Conservation (phyloP, 495 filamentous ascomycete genomes). For the Xylaria scruposa region DNA sequence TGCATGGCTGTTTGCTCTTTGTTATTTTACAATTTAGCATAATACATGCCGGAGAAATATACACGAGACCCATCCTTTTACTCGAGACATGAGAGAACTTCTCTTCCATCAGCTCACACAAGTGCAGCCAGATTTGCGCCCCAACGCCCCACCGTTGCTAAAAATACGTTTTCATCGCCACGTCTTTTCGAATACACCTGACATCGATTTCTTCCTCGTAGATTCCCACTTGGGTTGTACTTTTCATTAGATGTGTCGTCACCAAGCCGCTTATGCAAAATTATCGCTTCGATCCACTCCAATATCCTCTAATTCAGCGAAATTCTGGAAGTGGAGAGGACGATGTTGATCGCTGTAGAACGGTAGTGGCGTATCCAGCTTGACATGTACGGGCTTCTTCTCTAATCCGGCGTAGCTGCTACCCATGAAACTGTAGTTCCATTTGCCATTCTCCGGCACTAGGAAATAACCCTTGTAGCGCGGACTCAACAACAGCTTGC, state of each 20-base stretch:
- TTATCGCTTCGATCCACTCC: slow-evolving; percentile 87
- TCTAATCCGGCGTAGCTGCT: slow-evolving; percentile 82
- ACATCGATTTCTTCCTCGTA: background rate
- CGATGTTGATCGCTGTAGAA: slow-evolving; percentile 96
- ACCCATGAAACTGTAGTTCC: slow-evolving; percentile 99
- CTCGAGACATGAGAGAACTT: background rate
- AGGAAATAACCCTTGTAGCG: slow-evolving; percentile 94
- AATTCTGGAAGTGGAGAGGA: slow-evolving; percentile 92
- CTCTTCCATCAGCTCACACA: slow-evolving; percentile 1
- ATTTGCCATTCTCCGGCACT: slow-evolving; percentile 86
- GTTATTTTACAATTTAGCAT: slow-evolving; percentile 13
- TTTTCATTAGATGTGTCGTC: background rate
- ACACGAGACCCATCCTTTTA: slow-evolving; percentile 18
- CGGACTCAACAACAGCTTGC: slow-evolving; percentile 89
- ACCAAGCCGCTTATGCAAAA: slow-evolving; percentile 67
- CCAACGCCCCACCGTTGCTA: slow-evolving; percentile 20
- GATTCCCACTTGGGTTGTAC: background rate
- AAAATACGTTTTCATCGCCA: background rate
- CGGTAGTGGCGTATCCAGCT: slow-evolving; percentile 86
- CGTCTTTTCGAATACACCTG: background rate
- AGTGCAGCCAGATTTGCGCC: background rate
- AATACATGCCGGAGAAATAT: background rate
- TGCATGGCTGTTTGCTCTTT: background rate
- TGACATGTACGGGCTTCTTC: slow-evolving; percentile 88
- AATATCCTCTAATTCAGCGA: slow-evolving; percentile 88